Base-by-base conservation (phyloP, 257 asterid genomes). In the Haberlea rhodopensis region DNA sequence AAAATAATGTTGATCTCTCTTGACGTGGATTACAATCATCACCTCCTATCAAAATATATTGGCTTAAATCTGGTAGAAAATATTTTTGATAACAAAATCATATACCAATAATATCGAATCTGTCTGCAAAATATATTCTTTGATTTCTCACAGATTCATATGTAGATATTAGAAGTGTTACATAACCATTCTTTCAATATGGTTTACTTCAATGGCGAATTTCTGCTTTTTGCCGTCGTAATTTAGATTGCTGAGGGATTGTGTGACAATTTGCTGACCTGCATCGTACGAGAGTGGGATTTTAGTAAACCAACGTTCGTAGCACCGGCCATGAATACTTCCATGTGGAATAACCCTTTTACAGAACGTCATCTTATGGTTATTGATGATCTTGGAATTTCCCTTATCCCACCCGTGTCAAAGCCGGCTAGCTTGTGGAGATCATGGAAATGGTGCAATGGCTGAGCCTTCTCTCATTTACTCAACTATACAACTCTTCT, bases 261-360 rank as follows among this genome's bases (percentile, higher is more conserved):
- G 64, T 89, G 98, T 22, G 98, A 91, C 75, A 89, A 89, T 82
- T 78, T 91, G 79, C 75, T 91, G 76, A 89, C 95, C 18, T 91
- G 98, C 77, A 77, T 91, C 3, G 87, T 89, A 11, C 86, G 96
- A 27, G 95, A 96, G 24, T 91, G 98, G 96, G 96, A 91, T 76
- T 87, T 82, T 63, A 76, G 70, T 49, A 91, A 91, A 57, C 96
- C 98, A 5, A 76, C 87, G 81, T 91, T 89, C 66, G 84, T 87
- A 25, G 96, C 95, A 8, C 98, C 96, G 32, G 87, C 96, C 60
- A 89, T 91, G 98, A 89, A 90, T 65, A 88, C 94, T 28, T 70
- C 84, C 57, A 90, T 91, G 96, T 89, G 96, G 98, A 81, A 73
- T 60, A 89, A 89, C 71, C 83, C 89, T 72, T 87, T 88, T 43